Evolutionary conservation across 768 basidiomycete genomes (phyloP).

Genomic region (Lactifluus subvellereus): DNA sequence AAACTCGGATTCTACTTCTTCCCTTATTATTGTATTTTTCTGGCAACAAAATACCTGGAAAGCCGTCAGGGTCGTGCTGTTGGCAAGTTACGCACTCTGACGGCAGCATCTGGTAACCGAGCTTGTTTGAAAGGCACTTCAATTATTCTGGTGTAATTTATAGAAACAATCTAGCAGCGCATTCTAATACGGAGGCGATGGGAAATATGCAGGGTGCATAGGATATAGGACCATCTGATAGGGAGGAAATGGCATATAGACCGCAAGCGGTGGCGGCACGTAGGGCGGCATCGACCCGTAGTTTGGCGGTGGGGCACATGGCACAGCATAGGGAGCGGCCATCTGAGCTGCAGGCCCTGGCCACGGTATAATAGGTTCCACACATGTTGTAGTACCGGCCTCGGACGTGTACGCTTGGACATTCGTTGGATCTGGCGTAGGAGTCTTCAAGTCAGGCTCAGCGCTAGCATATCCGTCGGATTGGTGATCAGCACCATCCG

Average conservation of each 20-base stretch:
- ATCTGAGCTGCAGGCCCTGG: background rate
- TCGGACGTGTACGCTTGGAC: background rate
- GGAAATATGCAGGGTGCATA: background rate
- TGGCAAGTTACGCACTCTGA: no score
- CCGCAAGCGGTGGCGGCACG: background rate
- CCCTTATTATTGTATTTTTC: no score
- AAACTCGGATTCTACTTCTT: background rate
- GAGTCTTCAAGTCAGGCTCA: background rate
- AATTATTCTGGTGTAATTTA: background rate
- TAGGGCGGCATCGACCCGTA: background rate
- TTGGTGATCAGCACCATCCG: background rate
- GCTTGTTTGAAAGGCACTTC: background rate
- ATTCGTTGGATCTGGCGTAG: background rate
- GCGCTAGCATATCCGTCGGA: background rate
- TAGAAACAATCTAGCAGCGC: background rate
- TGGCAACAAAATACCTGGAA: background rate
- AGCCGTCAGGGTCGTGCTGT: background rate
- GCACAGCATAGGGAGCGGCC: background rate
- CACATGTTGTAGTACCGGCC: background rate
- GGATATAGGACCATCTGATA: constrained; percentile 2
- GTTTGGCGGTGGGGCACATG: background rate
- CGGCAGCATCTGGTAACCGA: background rate
- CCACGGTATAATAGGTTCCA: background rate
- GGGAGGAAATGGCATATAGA: background rate
- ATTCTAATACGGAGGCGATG: background rate